Evolutionary conservation across 768 basidiomycete species (phyloP).

Genomic region (Boletus eberwhitei): DNA sequence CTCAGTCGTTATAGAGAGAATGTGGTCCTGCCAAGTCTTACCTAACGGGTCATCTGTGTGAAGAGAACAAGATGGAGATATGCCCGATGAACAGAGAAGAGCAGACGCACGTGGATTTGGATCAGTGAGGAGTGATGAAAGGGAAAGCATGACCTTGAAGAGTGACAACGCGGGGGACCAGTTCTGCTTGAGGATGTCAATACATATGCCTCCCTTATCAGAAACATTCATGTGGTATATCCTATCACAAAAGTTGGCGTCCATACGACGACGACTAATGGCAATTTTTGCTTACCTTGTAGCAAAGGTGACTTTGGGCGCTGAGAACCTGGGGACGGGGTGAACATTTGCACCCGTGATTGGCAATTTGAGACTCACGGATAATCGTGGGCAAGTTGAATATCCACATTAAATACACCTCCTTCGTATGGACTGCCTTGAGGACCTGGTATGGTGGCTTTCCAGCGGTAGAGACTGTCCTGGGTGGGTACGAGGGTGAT

Average conservation of each 20-base stretch:
- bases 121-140: conserved; percentile 89
- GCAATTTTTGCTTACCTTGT: conserved; percentile 49
- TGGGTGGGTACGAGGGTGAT: conserved; percentile 67
- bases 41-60: conserved; percentile 71
- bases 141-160: conserved; percentile 91
- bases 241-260: conserved; percentile 34
- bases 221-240: conserved; percentile 92
- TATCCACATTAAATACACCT: conserved; percentile 67
- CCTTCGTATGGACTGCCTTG: conserved; percentile 82
- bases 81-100: neutral
- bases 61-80: conserved; percentile 8
- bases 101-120: conserved; percentile 80
- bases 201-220: conserved; percentile 74
- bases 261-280: neutral
- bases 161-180: conserved; percentile 94
- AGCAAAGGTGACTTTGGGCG: conserved; percentile 71
- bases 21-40: conserved; percentile 27
- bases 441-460: conserved; percentile 75
- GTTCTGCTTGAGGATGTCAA: conserved; percentile 89
- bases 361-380: conserved; percentile 45
- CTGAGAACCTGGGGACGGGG: conserved; percentile 56
- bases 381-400: conserved; percentile 68
- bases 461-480: conserved; percentile 70
- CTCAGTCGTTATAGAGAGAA: neutral
- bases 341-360: conserved; percentile 5